Base-by-base conservation (phyloP, 169 alveolate species). In the Plasmodium knowlesi region DNA sequence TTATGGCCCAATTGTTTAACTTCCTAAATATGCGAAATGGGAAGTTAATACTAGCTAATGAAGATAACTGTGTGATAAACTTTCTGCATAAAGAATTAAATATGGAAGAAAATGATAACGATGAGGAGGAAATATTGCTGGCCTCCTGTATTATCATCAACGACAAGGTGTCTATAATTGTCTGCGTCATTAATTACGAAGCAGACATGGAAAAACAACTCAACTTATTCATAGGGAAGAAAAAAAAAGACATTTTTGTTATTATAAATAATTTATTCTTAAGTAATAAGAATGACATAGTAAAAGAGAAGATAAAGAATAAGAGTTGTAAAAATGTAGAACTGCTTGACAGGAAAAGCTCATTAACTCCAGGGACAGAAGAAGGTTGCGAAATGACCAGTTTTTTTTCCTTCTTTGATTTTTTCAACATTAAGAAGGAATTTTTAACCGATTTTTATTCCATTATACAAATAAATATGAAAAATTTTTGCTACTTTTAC, bases 141-240 rank as follows among this genome's bases (percentile, higher is more conserved):
- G 94, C 90, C 14, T 89, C 94, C 6, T 89, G 94, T 61, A 83
- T 83, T 70, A 79, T 89, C 82, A 79, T 61, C 50, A 79, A 89
- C 73, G 89, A 78, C n/a, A 89, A 89, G 39, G 84, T 89, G 50
- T 89, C 89, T 32, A 28, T 89, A 39, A 34, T 89, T 19, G 94
- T 89, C 28, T 89, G 94, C 82, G 89, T 79, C 72, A 73, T 89
- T 89, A 79, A 89, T 79, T 89, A 89, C 72, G 94, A 89, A 73
- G 82, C 34, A 32, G 85, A 78, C 12, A 46, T 89, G 43, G 94
- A 89, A 79, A 89, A 89, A 57, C 93, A 85, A 85, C 83, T 89
- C 25, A 74, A 89, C 39, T 79, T 43, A 5, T 89, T 78, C 82
- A 78, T 89, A 70, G 82, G 79, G 79, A 80, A 89, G 80, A 79